Base-by-base conservation (phyloP, 768 basidiomycete genomes). In the Melanogaster broomeanus region DNA sequence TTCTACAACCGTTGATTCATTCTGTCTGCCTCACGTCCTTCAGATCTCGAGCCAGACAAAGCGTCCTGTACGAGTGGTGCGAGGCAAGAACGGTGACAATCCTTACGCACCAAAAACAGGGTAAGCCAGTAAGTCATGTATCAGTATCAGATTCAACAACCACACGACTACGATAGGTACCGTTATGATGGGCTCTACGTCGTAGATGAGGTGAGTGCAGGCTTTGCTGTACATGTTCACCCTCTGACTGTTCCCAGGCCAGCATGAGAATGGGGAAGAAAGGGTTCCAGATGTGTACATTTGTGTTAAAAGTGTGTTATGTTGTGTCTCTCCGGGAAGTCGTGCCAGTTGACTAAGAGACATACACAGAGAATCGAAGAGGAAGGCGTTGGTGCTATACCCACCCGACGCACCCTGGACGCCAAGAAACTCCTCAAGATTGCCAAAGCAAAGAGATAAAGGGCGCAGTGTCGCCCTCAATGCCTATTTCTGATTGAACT, bases 21-120 rank as follows among this genome's bases (percentile, higher is more conserved):
- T n/a, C n/a, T n/a, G 3, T 18, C 15, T 42, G 28, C 12, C 34
- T 55, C 18, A 55, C 35, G 12, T 43, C 13, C 19, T 42, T 15
- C 38, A 75, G 70, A 42, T 69, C 11, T 74, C 75, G 4, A 47
- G 2, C 18, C 0, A 48, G 16, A 72, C 61, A 1, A 59, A 51
- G 28, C 60, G 58, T 16, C 74, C 72, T 0, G 72, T 76, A 1
- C 68, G 74, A 38, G 74, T 76, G 11, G 39, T 74, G 25, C 64
- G 75, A n/a, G 74, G 74, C 21, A 58, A 21, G 22, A 61, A 41
- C 18, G 11, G 27, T 0, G 4, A n/a, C 2, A 65, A 40, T 33
- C 22, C 16, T 44, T 69, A 63, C 31, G 37, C 69, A 4, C 67
- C 67, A 0, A 0, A 18, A 1, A 11, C 18, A 18, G 69, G 67